Evolutionary conservation across 106 monocot genomes (phyloP).

Genomic region (Acanthochlamys bracteata): DNA sequence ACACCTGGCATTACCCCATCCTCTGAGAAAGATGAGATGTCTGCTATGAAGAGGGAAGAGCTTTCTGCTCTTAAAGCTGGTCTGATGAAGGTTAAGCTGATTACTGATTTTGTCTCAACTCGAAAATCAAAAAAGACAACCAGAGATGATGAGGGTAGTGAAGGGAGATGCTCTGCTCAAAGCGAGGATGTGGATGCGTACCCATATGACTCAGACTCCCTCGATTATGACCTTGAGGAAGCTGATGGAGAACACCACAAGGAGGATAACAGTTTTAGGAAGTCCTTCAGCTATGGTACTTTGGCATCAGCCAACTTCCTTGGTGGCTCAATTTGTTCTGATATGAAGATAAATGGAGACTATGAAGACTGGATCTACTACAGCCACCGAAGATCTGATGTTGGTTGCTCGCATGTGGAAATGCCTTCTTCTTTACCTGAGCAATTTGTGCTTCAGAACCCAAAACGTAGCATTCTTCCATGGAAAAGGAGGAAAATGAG

Average conservation of each 20-base stretch:
- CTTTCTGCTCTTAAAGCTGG: constrained; percentile 75
- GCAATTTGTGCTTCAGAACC: constrained; percentile 8
- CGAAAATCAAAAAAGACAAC: constrained; percentile 39
- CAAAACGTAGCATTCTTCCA: constrained; percentile 55
- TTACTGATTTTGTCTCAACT: constrained; percentile 52
- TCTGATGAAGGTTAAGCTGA: constrained; percentile 68
- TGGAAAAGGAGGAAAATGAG: constrained; percentile 48
- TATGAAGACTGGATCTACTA: constrained; percentile 47
- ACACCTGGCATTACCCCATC: constrained; percentile 9
- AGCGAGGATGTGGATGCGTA: constrained; percentile 51
- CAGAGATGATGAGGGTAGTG: constrained; percentile 60
- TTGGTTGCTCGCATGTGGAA: constrained; percentile 26
- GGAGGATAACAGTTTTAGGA: constrained; percentile 39
- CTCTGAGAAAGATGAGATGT: constrained; percentile 8
- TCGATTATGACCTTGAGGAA: constrained; percentile 40
- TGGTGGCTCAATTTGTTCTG: constrained; percentile 23
- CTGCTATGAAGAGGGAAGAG: constrained; percentile 41
- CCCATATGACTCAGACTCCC: constrained; percentile 55
- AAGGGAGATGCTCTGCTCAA: constrained; percentile 39
- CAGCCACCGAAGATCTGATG: constrained; percentile 42
- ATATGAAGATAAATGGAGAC: constrained; percentile 29
- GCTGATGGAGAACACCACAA: constrained; percentile 30
- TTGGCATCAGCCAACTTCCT: constrained; percentile 50
- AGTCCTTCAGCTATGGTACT: constrained; percentile 85
- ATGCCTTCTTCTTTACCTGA: constrained; percentile 17